Base-by-base conservation (phyloP, 257 asterid species). In the Ligustrum vulgare region DNA sequence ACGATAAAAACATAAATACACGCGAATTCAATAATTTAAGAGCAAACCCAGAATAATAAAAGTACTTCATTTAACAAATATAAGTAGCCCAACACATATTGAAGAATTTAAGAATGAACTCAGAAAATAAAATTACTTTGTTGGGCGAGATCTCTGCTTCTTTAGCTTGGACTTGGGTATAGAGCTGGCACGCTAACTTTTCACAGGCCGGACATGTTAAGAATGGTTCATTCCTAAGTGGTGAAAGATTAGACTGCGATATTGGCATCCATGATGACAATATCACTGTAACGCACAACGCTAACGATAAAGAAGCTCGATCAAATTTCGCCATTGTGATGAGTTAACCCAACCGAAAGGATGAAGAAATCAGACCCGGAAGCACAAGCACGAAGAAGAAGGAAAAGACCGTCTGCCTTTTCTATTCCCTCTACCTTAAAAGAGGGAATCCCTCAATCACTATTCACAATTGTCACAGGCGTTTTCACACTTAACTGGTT, bases 121-220 rank as follows among this genome's bases (percentile, higher is more conserved):
- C 79, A 69, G 45, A 69, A 49, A 60, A 68, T 5, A 79, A 72
- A 78, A 49, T 70, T 72, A 95, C 97, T 94, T 89, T 89, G 79
- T 83, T 87, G 13, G 91, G 96, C 3, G 94, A 90, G 77, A 93
- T 86, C 86, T 86, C 88, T 67, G 85, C 87, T 81, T 85, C 86
- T 82, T 87, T 90, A 35, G 85, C 85, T 81, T 86, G 89, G 51
- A 91, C 96, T 78, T 93, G 96, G 60, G 74, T 80, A 87, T 82
- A 79, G 18, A 92, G 54, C 65, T 89, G 93, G 43, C 83, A 68
- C 20, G 96, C 95, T 73, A 95, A 76, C 82, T 80, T 87, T 75
- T 89, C 86, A 78, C 96, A 92, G 32, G 91, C 96, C 79, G 88
- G 92, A 63, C 97, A 92, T 82, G 86, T 86, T n/a, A 91, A 89